Base-by-base conservation (phyloP, 345 rosid species). In the Lumnitzera littorea region DNA sequence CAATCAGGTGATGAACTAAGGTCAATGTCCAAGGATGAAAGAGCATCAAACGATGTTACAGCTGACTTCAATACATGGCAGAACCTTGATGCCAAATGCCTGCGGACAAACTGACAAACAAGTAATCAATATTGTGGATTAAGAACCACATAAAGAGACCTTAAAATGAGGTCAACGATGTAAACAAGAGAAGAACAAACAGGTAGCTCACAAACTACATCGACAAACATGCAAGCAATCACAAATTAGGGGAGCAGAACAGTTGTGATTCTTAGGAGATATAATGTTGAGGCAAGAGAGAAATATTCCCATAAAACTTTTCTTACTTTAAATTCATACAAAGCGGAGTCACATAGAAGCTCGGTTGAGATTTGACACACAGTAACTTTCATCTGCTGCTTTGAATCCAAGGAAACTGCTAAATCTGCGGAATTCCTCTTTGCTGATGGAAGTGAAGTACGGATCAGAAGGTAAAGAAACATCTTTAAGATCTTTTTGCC, bases 241-340 rank as follows among this genome's bases (percentile, higher is more conserved):
- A 36, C 43, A 36, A 7, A 4, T 36, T 36, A 36, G 9, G 43
- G 43, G 9, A 36, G 4, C 7, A 1, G 43, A 4, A 9, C 43
- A 36, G 43, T 9, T 4, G 43, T 36, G 43, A 36, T 36, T 36
- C 43, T 36, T 36, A 36, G 1, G 11, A 36, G 43, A 36, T 36
- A 36, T 36, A 7, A 4, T 1, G 31, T 6, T 36, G 43, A 9
- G 43, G 10, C 43, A 36, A 36, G 7, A 36, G 5, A 27, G 5
- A 36, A 36, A 36, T 36, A 9, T 36, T 36, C 43, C 5, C 43
- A 27, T 15, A 48, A 52, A 52, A 5, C 46, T 57, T 56, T 51
- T 48, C 89, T 77, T 80, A 90, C 97, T 72, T 78, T 82, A 60
- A 85, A 81, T 62, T 88, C 99, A 67, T 86, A 84, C 23, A 90